Percentiles rank a stretch among this genome's conserved stretches.
phyloP scores from a whole-genome alignment of 768 basidiomycete genomes.

The Lactarius pseudohatsudake region DNA sequence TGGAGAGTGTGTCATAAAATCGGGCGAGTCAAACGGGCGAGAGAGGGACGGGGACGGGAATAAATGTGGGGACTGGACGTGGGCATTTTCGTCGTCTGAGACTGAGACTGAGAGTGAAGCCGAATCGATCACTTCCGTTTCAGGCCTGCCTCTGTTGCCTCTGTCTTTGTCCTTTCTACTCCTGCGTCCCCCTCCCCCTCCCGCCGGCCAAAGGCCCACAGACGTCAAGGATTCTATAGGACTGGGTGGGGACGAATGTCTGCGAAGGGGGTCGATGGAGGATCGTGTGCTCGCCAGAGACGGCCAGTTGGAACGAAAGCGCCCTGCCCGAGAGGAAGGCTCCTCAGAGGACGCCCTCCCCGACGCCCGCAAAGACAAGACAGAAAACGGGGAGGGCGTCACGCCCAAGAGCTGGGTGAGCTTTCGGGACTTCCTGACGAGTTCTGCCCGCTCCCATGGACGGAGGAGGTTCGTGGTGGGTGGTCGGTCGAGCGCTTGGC shows the following conservation, averaged over 20 bases:
- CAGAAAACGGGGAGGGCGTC: slow-evolving; percentile 41
- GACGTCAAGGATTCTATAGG: slow-evolving; percentile 44
- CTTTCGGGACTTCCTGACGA: slow-evolving; percentile 72
- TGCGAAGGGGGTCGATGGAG: slow-evolving; percentile 35
- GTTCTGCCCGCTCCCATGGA: slow-evolving; percentile 65
- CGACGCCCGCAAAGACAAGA: slow-evolving; percentile 16
- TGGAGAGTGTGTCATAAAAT: slow-evolving; percentile 44
- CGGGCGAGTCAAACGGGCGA: slow-evolving; percentile 46
- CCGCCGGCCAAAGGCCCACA: slow-evolving; percentile 7
- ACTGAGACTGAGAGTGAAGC: slow-evolving; percentile 67
- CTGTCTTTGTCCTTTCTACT: slow-evolving; percentile 3
- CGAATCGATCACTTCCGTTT: slow-evolving; percentile 26
- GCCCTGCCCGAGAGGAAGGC: slow-evolving; percentile 7
- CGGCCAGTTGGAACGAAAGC: slow-evolving; percentile 5
- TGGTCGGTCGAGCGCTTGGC: slow-evolving; percentile 41
- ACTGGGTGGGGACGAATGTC: slow-evolving; percentile 57
- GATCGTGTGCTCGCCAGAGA: background rate
- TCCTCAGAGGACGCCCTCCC: background rate
- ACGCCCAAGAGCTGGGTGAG: slow-evolving; percentile 79
- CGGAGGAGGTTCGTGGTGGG: slow-evolving; percentile 69
- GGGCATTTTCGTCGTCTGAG: slow-evolving; percentile 54
- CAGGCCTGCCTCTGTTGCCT: slow-evolving; percentile 9
- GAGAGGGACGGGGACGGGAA: slow-evolving; percentile 34
- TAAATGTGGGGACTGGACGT: background rate
- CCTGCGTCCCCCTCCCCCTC: slow-evolving; percentile 15